Conservation (phyloP, 139 green algal species). For the Chlamydomonas schloesseri region DNA sequence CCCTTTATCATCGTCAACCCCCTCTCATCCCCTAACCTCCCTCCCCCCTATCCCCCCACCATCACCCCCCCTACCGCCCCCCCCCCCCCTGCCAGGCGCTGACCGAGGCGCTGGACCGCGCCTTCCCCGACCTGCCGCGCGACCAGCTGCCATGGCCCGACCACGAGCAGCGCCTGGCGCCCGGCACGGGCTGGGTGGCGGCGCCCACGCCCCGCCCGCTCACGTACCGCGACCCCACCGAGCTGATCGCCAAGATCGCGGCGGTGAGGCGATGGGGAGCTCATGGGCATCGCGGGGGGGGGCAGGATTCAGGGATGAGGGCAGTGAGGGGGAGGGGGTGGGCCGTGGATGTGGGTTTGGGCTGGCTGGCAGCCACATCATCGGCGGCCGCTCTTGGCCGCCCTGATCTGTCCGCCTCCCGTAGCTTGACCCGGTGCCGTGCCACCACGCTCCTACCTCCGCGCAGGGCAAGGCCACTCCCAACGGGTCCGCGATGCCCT, state of each 20-base stretch:
- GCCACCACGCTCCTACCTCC: too few relatives aligned
- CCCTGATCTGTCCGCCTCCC: too few relatives aligned
- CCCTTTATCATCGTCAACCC: too few relatives aligned
- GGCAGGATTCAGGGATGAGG: too few relatives aligned
- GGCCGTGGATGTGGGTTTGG: too few relatives aligned
- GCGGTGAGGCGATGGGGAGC: background rate
- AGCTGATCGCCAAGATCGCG: conserved; percentile 8
- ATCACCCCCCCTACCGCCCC: background rate
- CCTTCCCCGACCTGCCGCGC: conserved; percentile 49
- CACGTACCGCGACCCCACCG: conserved; percentile 35
- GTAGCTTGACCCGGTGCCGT: too few relatives aligned
- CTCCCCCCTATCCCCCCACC: background rate
- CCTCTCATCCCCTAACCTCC: background rate
- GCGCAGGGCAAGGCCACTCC: background rate
- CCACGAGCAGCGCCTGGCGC: conserved; percentile 30
- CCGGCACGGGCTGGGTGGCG: conserved; percentile 54
- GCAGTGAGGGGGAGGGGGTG: too few relatives aligned
- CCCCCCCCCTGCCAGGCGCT: conserved; percentile 34
- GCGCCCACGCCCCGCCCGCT: conserved; percentile 7
- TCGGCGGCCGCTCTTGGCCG: too few relatives aligned
- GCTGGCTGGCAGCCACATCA: too few relatives aligned
- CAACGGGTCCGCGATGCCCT: background rate
- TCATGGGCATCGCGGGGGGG: too few relatives aligned
- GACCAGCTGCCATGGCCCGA: conserved; percentile 56
- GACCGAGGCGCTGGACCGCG: conserved; percentile 47